Evolutionary conservation across 176 grass and related monocot genomes (phyloP).

Genomic region (Eleusine coracana): DNA sequence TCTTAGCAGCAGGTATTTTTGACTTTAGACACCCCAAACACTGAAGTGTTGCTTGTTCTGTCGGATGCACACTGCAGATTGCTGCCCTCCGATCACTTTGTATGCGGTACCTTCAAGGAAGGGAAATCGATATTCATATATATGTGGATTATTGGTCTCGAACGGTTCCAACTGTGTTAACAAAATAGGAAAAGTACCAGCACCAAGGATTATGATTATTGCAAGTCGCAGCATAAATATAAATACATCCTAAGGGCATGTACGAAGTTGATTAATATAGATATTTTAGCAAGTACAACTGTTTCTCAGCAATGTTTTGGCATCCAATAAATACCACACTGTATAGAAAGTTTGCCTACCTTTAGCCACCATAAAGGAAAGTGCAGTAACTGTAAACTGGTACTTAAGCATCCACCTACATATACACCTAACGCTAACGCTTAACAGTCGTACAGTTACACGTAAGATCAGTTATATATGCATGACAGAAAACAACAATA

Average conservation of each 20-base stretch:
- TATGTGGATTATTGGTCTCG: conserved; percentile 2
- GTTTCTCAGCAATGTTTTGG: background rate
- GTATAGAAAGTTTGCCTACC: background rate
- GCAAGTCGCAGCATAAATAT: background rate
- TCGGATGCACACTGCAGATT: conserved; percentile 83
- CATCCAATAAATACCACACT: conserved; percentile 3
- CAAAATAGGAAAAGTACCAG: background rate
- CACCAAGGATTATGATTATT: conserved; percentile 3
- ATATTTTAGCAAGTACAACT: conserved; percentile 2
- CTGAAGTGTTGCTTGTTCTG: conserved; percentile 81
- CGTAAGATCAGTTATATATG: background rate
- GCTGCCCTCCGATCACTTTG: conserved; percentile 66
- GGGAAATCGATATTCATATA: conserved; percentile 2
- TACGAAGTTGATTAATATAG: background rate
- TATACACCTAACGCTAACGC: background rate
- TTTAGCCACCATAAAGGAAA: background rate
- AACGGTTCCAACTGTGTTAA: conserved; percentile 12
- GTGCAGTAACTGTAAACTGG: background rate
- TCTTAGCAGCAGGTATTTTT: conserved; percentile 82
- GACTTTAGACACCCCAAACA: conserved; percentile 85
- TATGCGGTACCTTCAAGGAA: conserved; percentile 76
- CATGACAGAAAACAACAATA: background rate
- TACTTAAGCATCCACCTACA: background rate
- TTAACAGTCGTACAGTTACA: background rate
- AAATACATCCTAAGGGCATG: background rate